These are phyloP conservation scores for Eimeria falciformis DNA, from an alignment of 169 alveolate species.

Conservation along the genomic window DNA sequence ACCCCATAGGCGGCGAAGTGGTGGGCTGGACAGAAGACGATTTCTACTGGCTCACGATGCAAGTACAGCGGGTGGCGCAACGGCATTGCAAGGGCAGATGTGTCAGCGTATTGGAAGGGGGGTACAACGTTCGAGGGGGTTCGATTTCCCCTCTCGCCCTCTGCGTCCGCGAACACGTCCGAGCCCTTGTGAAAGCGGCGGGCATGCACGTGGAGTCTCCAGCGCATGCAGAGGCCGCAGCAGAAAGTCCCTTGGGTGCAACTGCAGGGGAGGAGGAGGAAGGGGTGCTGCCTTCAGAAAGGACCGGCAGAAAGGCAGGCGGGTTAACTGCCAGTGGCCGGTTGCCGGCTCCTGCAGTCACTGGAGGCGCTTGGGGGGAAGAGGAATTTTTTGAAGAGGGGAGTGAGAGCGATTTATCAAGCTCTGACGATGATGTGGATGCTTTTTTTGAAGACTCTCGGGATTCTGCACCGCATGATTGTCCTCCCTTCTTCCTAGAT, in stretches of 20 bases:
- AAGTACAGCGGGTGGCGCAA: conserved; percentile 95
- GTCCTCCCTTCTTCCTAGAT: too few relatives aligned
- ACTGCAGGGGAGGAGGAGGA: background rate
- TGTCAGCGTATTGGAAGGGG: conserved; percentile 99
- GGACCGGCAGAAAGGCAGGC: background rate
- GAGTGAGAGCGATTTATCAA: conserved; percentile 13
- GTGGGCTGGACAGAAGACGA: conserved; percentile 94
- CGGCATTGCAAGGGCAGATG: conserved; percentile 94
- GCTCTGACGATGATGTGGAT: conserved; percentile 21
- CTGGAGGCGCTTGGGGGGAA: conserved; percentile 21
- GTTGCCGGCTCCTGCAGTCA: background rate
- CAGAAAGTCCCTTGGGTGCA: background rate
- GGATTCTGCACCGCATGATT: background rate
- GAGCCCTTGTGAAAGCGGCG: conserved; percentile 81
- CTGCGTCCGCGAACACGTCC: conserved; percentile 94
- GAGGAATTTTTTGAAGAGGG: background rate
- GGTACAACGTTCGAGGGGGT: conserved; percentile 96
- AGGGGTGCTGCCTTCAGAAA: too few relatives aligned
- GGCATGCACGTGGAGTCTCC: background rate
- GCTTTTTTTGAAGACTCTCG: background rate
- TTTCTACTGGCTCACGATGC: conserved; percentile 95
- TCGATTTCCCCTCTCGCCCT: conserved; percentile 95
- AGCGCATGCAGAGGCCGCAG: background rate
- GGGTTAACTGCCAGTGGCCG: background rate
- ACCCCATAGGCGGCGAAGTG: conserved; percentile 93